phyloP scores from a whole-genome alignment of 345 rosid genomes.

The Citrus inodora region DNA sequence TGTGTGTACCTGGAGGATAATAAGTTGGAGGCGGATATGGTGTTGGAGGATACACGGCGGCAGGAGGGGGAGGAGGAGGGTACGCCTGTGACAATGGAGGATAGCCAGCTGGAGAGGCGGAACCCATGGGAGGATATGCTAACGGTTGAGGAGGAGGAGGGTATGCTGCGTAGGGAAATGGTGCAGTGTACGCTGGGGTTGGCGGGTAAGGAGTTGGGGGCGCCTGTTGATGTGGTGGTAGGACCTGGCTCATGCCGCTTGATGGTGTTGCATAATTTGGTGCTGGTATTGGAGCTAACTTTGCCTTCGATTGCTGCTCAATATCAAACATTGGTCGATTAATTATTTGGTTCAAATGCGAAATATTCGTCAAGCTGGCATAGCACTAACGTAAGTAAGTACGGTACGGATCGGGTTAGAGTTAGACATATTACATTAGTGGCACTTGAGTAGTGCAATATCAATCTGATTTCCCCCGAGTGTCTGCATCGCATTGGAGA shows the following conservation, averaged over 20 bases:
- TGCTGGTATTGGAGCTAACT: neutral
- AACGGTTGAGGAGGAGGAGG: slow-evolving; percentile 14
- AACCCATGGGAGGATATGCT: neutral
- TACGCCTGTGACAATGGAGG: slow-evolving; percentile 7
- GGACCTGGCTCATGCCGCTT: slow-evolving; percentile 6
- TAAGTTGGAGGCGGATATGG: slow-evolving; percentile 7
- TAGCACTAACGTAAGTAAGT: no score
- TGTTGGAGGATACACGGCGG: slow-evolving; percentile 11
- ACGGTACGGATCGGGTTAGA: no score
- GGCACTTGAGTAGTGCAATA: slow-evolving; percentile 32
- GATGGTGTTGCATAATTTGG: slow-evolving; percentile 17
- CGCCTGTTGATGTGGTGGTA: slow-evolving; percentile 13
- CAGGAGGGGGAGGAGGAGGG: slow-evolving; percentile 8
- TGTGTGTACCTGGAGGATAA: slow-evolving; percentile 5
- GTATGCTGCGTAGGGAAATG: slow-evolving; percentile 1
- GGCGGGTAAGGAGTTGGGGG: slow-evolving; percentile 18
- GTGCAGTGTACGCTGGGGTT: neutral
- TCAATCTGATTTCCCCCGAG: slow-evolving; percentile 45
- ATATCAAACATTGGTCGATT: neutral
- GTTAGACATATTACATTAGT: slow-evolving; percentile 7
- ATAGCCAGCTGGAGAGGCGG: slow-evolving; percentile 18
- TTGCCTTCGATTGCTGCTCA: slow-evolving; percentile 3
- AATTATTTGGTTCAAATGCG: neutral
- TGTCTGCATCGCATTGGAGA: slow-evolving; percentile 23
- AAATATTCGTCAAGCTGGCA: no score